These are phyloP conservation scores for Monilinia laxa DNA, from an alignment of 2,329 filamentous ascomycete species.

Conservation along the genomic window DNA sequence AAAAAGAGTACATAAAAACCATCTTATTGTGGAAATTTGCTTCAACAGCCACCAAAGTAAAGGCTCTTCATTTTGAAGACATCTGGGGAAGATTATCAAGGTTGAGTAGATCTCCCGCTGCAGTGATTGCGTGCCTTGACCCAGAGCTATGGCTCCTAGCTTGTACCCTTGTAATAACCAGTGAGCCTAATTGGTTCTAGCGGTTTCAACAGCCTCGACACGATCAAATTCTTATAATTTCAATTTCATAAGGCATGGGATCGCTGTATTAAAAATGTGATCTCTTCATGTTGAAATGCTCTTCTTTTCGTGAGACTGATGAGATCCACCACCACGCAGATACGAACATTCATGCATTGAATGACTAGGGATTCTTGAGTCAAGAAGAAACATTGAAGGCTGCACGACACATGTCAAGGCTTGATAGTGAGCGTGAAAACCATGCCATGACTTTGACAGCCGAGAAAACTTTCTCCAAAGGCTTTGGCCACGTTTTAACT, in stretches of 20 bases:
- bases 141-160: background rate
- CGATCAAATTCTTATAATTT: background rate
- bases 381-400: background rate
- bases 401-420: background rate
- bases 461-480: background rate
- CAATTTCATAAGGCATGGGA: background rate
- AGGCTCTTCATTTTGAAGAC: background rate
- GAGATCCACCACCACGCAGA: background rate
- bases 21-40: background rate
- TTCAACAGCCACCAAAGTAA: background rate
- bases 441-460: background rate
- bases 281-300: background rate
- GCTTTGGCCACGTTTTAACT: background rate
- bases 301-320: background rate
- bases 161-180: background rate
- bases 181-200: background rate
- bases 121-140: background rate
- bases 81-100: slow-evolving; percentile 4
- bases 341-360: background rate
- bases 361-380: no score
- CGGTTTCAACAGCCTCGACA: background rate
- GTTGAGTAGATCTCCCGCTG: slow-evolving; percentile 2
- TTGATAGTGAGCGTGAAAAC: background rate
- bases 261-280: background rate
- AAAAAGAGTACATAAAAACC: background rate